Evolutionary conservation across 345 rosid species (phyloP).

Genomic region (Pistacia vera): DNA sequence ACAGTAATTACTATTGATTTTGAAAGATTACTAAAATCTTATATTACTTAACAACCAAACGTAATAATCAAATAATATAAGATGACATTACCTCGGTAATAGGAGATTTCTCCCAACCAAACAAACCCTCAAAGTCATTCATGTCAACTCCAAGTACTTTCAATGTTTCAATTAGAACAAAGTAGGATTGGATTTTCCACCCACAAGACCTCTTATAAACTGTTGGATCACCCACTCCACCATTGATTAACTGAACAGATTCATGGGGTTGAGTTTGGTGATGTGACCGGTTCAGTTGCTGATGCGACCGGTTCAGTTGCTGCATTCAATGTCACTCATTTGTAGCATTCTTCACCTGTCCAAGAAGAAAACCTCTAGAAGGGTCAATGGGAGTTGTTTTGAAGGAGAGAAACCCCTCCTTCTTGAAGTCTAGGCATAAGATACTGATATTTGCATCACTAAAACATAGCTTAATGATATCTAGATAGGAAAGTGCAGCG

Average conservation of each 20-base stretch:
- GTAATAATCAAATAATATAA: too few species aligned
- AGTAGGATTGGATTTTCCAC: constrained; percentile 30
- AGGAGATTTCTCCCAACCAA: too few species aligned
- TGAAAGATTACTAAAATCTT: too few species aligned
- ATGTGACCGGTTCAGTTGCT: too few species aligned
- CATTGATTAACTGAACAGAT: constrained; percentile 13
- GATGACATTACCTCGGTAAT: too few species aligned
- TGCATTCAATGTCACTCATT: constrained; percentile 30
- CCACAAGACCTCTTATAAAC: constrained; percentile 26
- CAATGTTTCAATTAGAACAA: constrained; percentile 19
- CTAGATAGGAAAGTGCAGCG: neutral
- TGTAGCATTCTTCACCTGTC: constrained; percentile 28
- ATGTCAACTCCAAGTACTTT: constrained; percentile 30
- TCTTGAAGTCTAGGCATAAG: constrained; percentile 22
- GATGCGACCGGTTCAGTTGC: constrained; percentile 20
- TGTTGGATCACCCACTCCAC: constrained; percentile 9
- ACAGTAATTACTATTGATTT: too few species aligned
- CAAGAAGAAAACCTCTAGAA: constrained; percentile 34
- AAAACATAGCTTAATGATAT: neutral
- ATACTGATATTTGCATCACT: neutral
- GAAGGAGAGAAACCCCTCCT: constrained; percentile 31
- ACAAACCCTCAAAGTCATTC: constrained; percentile 39
- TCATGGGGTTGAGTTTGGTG: constrained; percentile 27
- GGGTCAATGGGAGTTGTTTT: constrained; percentile 30
- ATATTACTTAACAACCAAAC: too few species aligned